Percentiles rank a stretch among this genome's conserved stretches.
Conservation (phyloP, 257 asterid genomes). For the Nicotiana sylvestris region DNA sequence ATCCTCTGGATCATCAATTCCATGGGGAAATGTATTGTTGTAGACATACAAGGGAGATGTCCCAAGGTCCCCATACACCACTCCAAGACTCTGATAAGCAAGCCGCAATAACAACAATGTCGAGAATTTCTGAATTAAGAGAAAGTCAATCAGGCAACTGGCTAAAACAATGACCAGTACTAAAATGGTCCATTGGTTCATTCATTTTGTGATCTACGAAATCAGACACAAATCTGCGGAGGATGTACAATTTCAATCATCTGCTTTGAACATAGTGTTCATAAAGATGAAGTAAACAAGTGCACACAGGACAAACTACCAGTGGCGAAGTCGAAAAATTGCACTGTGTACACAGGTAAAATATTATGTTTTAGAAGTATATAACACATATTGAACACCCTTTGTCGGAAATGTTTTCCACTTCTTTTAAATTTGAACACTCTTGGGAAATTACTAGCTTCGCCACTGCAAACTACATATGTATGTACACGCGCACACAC, state of each 20-base stretch:
- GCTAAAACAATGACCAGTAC: not conserved
- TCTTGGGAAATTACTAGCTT: too few species aligned
- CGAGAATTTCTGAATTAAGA: conserved; percentile 1
- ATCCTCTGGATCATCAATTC: conserved; percentile 74
- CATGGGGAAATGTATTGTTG: conserved; percentile 85
- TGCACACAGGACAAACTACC: not conserved
- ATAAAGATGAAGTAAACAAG: not conserved
- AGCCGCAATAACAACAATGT: conserved; percentile 9
- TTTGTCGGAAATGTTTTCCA: too few species aligned
- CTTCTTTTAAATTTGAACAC: too few species aligned
- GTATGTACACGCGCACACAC: not conserved
- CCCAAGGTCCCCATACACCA: conserved; percentile 96
- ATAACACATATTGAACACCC: too few species aligned
- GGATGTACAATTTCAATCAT: not conserved
- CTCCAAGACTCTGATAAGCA: conserved; percentile 64
- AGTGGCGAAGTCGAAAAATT: too few species aligned
- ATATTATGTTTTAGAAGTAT: too few species aligned
- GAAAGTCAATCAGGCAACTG: not conserved
- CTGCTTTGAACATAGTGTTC: not conserved
- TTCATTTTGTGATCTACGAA: not conserved
- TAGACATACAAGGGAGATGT: conserved; percentile 97
- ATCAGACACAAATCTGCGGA: not conserved
- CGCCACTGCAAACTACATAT: too few species aligned
- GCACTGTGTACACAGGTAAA: too few species aligned
- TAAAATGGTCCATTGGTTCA: not conserved